Conservation (phyloP, 2,329 filamentous ascomycete genomes). For the Nemania sp. region DNA sequence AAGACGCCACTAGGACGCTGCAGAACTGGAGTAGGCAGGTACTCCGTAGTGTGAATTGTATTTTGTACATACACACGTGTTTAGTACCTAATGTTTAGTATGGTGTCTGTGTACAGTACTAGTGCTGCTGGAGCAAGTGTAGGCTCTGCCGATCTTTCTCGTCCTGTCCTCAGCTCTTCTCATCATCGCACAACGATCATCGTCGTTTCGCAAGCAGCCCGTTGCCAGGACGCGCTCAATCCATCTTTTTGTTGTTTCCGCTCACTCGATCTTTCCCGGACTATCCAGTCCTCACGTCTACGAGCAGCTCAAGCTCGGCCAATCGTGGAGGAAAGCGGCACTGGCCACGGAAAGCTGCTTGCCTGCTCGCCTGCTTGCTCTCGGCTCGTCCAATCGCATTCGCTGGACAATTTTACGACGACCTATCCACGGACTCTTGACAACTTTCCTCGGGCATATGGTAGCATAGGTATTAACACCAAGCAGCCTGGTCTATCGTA, state of each 20-base stretch:
- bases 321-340: not conserved
- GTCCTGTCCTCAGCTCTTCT: constrained; percentile 25
- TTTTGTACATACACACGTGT: not conserved
- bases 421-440: not conserved
- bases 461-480: not conserved
- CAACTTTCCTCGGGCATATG: not conserved
- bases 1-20: constrained; percentile 5
- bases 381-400: constrained; percentile 15
- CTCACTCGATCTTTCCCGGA: not conserved
- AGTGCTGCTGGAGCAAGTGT: not conserved
- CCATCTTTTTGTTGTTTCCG: constrained; percentile 11
- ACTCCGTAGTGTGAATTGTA: too few relatives aligned
- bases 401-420: constrained; percentile 15
- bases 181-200: constrained; percentile 23
- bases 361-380: constrained; percentile 22
- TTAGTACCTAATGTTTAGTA: not conserved
- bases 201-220: constrained; percentile 6
- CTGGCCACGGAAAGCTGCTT: constrained; percentile 4
- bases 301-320: constrained; percentile 11
- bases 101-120: not conserved
- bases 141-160: constrained; percentile 35
- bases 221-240: constrained; percentile 9
- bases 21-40: constrained; percentile 5
- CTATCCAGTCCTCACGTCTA: not conserved
- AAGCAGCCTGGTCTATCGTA: not conserved